Evolutionary conservation across 768 basidiomycete species (phyloP), one percentile per base, ranked within the genome.

Genomic region (Mycena vulgaris): DNA sequence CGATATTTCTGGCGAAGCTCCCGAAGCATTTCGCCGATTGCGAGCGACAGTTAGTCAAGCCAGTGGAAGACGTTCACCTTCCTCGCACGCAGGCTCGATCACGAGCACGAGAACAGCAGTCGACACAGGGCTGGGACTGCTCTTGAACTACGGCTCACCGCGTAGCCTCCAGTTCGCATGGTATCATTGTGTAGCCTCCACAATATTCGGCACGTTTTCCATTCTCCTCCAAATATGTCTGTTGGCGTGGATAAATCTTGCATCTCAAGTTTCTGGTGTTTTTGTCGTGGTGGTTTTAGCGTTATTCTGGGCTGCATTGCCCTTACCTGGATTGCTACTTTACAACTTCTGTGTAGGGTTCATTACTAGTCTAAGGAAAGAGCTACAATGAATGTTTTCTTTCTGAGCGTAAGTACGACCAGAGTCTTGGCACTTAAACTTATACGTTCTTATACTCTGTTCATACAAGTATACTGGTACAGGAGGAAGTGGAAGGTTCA

Each of bases 241-340:
- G n/a, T 33, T 65, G n/a, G 63, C 63, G 3, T 65, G 63, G 63
- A 65, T 65, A 57, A 65, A 65, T 13, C 40, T 65, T 1, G 14
- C 45, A 5, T 63, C 63, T 17, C 53, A 57, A 23, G 45, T 35
- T 40, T 53, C 52, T 14, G 16, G 53, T n/a, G 28, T 57, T 27
- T 56, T 65, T 47, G 45, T 39, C 53, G 55, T 47, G 5, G 55
- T 57, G 4, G 63, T 65, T 23, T 39, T 65, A 23, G 63, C 63
- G 31, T 23, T n/a, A n/a, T n/a, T n/a, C n/a, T 65, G 63, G 63
- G 63, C 63, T 48, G 53, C 63, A 31, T 17, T 65, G 63, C 55
- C 53, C 1, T 57, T 65, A 23, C 63, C 63, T 25, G 63, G 63
- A 5, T 57, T 35, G 9, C 16, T 56, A 9, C 27, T 56, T 35